phyloP scores from a whole-genome alignment of 2,329 filamentous ascomycete species.

The Pezicula radicicola region DNA sequence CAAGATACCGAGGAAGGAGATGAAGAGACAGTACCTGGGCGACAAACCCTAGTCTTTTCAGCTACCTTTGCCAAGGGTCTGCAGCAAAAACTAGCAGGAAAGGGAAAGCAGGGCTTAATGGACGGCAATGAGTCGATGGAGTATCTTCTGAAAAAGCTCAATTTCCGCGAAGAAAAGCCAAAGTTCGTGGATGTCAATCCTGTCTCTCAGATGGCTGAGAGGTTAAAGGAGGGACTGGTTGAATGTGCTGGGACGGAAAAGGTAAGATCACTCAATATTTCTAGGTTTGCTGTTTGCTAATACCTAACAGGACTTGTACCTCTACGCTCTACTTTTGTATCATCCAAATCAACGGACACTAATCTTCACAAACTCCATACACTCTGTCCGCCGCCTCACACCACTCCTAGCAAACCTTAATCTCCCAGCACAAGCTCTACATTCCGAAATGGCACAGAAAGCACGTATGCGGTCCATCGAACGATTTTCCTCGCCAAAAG shows the following conservation, averaged over 20 bases:
- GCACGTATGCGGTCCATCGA: conserved; percentile 91
- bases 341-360: conserved; percentile 79
- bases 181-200: conserved; percentile 94
- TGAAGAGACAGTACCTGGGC: conserved; percentile 40
- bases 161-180: conserved; percentile 79
- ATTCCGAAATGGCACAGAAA: conserved; percentile 95
- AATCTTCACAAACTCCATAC: conserved; percentile 95
- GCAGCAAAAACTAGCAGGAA: conserved; percentile 86
- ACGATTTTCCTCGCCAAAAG: conserved; percentile 69
- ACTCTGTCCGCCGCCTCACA: conserved; percentile 80
- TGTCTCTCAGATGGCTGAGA: conserved; percentile 79
- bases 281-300: conserved; percentile 14
- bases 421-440: conserved; percentile 72
- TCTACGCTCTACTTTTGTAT: conserved; percentile 83
- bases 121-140: conserved; percentile 82
- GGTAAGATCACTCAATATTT: conserved; percentile 39
- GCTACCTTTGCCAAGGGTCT: conserved; percentile 91
- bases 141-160: conserved; percentile 85
- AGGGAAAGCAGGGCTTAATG: conserved; percentile 58
- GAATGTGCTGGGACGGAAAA: conserved; percentile 95
- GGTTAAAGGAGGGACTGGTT: conserved; percentile 83
- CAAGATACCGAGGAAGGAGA: conserved; percentile 46
- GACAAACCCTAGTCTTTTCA: conserved; percentile 94
- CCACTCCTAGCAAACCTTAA: conserved; percentile 82
- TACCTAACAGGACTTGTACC: conserved; percentile 70